Base-by-base conservation (phyloP, 2,329 filamentous ascomycete species). In the Teratosphaeriaceae sp. region DNA sequence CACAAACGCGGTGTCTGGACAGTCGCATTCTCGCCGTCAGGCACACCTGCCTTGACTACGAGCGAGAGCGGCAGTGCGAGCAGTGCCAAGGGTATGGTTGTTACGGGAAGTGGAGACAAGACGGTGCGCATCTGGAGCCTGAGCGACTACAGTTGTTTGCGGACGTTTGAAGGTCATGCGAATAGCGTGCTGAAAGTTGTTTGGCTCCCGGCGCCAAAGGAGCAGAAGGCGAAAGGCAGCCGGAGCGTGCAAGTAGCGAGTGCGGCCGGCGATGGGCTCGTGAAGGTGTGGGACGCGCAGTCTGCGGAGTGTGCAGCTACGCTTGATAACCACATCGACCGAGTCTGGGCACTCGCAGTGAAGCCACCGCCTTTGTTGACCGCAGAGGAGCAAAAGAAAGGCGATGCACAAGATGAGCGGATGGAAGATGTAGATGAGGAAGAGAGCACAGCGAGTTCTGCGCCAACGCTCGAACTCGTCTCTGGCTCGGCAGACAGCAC, bases 1-100 rank as follows among this genome's bases (percentile, higher is more conserved):
- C 94, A 98, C 65, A 86, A 87, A 60, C 80, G 92, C 62, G 92
- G 94, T 63, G 90, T 98, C 9, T 98, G 92, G 92, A 88, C 88
- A 2, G 87, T 96, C 31, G 82, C 84, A 42, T 98, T 98, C 62
- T 85, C 88, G 5, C 89, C 89, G 1, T 77, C 80, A 44, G 78
- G 84, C 44, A 85, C 84, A 18, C 87, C 89, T 0, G 73, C 78
- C 2, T 75, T 92, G 15, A 77, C 85, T 44, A 83, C 80, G 29
- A 80, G 82, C 53, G 81, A 84, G 1, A 75, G 80, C 22, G 59
- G 60, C 16, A 57, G 52, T 7, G 79, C 84, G 9, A 85, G 84
- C 39, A 72, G 70, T 20, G 83, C 79, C 42, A 87, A 87, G 60
- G 90, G 90, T 2, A 75, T 95, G 35, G 73, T 95, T 11, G 76